These are phyloP conservation scores for Moesziomyces aphidis DNA, from an alignment of 1,284 basidiomycete species.

Conservation along the genomic window DNA sequence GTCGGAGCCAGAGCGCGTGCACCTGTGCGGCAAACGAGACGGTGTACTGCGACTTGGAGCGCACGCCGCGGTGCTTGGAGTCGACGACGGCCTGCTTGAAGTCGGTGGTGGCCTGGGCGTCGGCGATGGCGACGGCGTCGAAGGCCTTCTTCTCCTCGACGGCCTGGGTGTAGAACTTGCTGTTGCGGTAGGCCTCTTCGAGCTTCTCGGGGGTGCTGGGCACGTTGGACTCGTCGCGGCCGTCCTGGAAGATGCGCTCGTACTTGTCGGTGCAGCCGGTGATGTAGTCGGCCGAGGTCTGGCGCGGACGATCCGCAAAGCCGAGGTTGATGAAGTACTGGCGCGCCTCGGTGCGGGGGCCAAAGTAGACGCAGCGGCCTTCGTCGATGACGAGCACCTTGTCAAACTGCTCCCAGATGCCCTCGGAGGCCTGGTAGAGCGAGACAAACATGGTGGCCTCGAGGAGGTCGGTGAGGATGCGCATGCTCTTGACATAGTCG, in stretches of 20 bases:
- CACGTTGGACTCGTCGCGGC: slow-evolving; percentile 75
- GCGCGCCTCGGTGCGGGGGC: slow-evolving; percentile 54
- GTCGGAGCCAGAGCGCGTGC: slow-evolving; percentile 77
- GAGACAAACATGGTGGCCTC: slow-evolving; percentile 82
- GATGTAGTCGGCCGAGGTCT: slow-evolving; percentile 72
- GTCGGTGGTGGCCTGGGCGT: slow-evolving; percentile 73
- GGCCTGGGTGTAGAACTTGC: slow-evolving; percentile 72
- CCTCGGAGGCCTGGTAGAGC: slow-evolving; percentile 76
- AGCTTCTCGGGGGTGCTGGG: slow-evolving; percentile 80
- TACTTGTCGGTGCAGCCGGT: slow-evolving; percentile 58
- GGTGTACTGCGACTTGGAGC: slow-evolving; percentile 87
- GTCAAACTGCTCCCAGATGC: slow-evolving; percentile 74
- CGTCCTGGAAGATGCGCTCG: slow-evolving; percentile 74
- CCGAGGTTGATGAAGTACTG: slow-evolving; percentile 65
- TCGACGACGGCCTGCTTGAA: slow-evolving; percentile 81
- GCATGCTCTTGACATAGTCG: slow-evolving; percentile 79
- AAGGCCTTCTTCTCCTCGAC: slow-evolving; percentile 73
- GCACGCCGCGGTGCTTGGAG: slow-evolving; percentile 85
- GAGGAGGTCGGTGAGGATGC: slow-evolving; percentile 81
- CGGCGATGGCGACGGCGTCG: slow-evolving; percentile 75
- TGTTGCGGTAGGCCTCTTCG: slow-evolving; percentile 77
- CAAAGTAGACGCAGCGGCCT: slow-evolving; percentile 64
- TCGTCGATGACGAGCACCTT: slow-evolving; percentile 67
- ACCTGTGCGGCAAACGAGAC: slow-evolving; percentile 72
- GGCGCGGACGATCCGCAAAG: slow-evolving; percentile 72